These are phyloP conservation scores for Acanthamoeba royreba DNA, from an alignment of 208 protist genomes.

Conservation along the genomic window DNA sequence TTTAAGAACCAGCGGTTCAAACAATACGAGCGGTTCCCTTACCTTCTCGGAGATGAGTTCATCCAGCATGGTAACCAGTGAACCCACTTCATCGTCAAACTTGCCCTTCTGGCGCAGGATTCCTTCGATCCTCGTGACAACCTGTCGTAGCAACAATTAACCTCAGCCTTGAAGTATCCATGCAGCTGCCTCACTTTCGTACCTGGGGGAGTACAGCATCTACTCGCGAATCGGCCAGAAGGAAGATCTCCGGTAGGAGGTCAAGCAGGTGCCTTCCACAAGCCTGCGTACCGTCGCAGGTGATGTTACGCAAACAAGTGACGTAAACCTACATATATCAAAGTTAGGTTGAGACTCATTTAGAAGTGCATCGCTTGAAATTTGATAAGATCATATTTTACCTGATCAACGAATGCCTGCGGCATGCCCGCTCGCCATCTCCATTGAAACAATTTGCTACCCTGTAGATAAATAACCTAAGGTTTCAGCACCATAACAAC, in stretches of 20 bases:
- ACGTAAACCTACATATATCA: conserved; percentile 23
- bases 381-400: background rate
- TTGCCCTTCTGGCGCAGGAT: background rate
- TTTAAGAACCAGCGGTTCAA: no score
- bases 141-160: background rate
- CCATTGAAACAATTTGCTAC: background rate
- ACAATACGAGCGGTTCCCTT: background rate
- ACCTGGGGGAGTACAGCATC: background rate
- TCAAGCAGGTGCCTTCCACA: background rate
- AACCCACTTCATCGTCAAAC: background rate
- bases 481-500: background rate
- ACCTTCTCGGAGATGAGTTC: conserved; percentile 24
- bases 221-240: background rate
- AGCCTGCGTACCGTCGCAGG: background rate
- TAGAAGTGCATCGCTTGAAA: no score
- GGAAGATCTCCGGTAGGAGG: conserved; percentile 29
- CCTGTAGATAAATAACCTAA: background rate
- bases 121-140: background rate
- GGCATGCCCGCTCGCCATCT: background rate
- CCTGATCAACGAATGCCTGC: background rate
- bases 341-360: background rate
- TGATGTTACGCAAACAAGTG: conserved; percentile 27
- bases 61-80: conserved; percentile 34
- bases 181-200: background rate
- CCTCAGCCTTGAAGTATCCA: background rate